phyloP scores from a whole-genome alignment of 331 rosid genomes.

The Stylosanthes scabra region DNA sequence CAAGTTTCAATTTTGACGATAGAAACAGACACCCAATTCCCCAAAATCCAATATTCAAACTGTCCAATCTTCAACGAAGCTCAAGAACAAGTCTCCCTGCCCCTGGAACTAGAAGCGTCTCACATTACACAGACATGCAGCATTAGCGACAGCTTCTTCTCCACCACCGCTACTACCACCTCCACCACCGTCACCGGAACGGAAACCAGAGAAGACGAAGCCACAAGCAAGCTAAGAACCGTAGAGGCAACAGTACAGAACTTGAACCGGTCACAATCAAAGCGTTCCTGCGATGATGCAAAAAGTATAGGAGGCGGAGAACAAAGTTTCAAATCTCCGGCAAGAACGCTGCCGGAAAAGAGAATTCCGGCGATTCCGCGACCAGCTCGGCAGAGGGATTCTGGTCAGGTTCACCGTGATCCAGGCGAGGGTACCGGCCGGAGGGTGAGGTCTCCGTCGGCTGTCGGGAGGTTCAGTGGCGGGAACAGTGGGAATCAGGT shows the following conservation, averaged over 20 bases:
- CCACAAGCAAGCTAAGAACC: slow-evolving; percentile 60
- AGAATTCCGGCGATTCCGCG: slow-evolving; percentile 28
- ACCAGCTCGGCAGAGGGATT: slow-evolving; percentile 48
- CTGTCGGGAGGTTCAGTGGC: slow-evolving; percentile 39
- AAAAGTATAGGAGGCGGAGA: slow-evolving; percentile 48
- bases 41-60: slow-evolving; percentile 14
- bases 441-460: slow-evolving; percentile 77
- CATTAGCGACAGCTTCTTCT: slow-evolving; percentile 70
- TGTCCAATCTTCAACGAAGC: slow-evolving; percentile 16
- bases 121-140: slow-evolving; percentile 60
- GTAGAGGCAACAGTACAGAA: slow-evolving; percentile 53
- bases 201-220: slow-evolving; percentile 75
- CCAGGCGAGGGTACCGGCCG: slow-evolving; percentile 46
- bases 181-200: slow-evolving; percentile 53
- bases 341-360: slow-evolving; percentile 46
- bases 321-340: slow-evolving; percentile 48
- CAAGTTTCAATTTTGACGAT: slow-evolving; percentile 27
- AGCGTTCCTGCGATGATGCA: slow-evolving; percentile 51
- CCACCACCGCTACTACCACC: slow-evolving; percentile 54
- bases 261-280: slow-evolving; percentile 36
- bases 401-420: slow-evolving; percentile 49
- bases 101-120: slow-evolving; percentile 43
- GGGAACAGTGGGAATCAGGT: slow-evolving; percentile 38
- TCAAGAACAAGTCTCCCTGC: slow-evolving; percentile 45
- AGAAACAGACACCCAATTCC: slow-evolving; percentile 41